A percentile compares a stretch with the other conserved stretches of the same genome.
Conservation (phyloP, 2,329 filamentous ascomycete genomes). For the Fusarium nygamai region DNA sequence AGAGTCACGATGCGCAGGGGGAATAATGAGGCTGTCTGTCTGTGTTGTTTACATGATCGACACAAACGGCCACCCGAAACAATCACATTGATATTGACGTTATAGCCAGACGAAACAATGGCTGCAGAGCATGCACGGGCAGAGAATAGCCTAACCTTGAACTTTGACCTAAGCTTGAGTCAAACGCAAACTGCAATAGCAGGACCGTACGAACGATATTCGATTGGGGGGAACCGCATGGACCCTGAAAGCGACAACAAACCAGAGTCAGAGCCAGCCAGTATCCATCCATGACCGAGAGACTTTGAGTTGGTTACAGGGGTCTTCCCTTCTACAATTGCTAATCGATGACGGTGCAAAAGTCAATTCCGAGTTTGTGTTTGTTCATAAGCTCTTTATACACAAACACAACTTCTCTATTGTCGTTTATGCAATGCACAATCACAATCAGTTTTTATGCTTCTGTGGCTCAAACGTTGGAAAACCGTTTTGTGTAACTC, state of each 20-base stretch:
- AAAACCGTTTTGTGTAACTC: conserved; percentile 21
- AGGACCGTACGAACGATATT: conserved; percentile 18
- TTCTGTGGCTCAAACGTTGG: conserved; percentile 13
- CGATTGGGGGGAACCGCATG: conserved; percentile 4
- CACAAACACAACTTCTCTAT: not conserved
- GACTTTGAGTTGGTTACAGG: not conserved
- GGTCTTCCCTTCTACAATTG: not conserved
- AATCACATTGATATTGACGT: not conserved
- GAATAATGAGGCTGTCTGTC: conserved; percentile 13
- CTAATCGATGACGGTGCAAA: conserved; percentile 2
- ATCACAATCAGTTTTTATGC: conserved; percentile 6
- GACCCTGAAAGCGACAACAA: conserved; percentile 22
- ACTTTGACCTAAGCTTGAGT: not conserved
- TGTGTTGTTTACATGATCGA: conserved; percentile 17
- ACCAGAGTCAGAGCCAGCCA: not conserved
- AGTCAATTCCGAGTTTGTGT: not conserved
- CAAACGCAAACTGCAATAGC: not conserved
- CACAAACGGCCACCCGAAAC: conserved; percentile 7
- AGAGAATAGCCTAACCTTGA: not conserved
- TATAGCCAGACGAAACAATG: conserved; percentile 3
- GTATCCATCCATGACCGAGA: not conserved
- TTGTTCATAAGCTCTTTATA: not conserved
- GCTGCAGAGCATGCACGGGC: not conserved
- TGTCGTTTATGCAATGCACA: not conserved
- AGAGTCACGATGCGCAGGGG: conserved; percentile 20